Evolutionary conservation across 1,284 basidiomycete genomes (phyloP).

Genomic region (Ceratobasidium sp.): DNA sequence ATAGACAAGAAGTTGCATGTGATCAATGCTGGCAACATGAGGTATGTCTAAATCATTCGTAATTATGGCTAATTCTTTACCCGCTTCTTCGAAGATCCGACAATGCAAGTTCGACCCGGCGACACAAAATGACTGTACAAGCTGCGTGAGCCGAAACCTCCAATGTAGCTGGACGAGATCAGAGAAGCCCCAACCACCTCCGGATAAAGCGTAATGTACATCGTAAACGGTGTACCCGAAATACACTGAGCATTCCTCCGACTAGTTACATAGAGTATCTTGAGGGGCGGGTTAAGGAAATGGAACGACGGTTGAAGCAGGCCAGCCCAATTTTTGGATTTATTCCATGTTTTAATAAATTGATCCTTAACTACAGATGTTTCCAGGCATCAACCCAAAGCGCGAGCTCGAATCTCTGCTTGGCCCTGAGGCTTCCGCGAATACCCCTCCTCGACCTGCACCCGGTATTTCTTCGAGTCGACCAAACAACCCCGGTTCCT

Average conservation of each 20-base stretch:
- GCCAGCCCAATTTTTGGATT: background rate
- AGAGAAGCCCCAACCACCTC: slow-evolving; percentile 6
- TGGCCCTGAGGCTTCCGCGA: background rate
- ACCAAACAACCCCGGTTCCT: background rate
- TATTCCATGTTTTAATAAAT: background rate
- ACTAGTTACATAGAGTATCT: slow-evolving; percentile 23
- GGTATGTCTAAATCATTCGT: background rate
- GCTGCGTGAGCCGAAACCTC: background rate
- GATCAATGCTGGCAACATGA: slow-evolving; percentile 2
- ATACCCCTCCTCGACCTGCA: background rate
- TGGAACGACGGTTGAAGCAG: background rate
- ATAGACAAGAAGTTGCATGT: background rate
- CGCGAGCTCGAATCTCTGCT: background rate
- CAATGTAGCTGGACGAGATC: slow-evolving; percentile 2
- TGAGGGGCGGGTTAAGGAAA: slow-evolving; percentile 5
- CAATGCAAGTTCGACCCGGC: slow-evolving; percentile 15
- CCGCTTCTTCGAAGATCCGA: background rate
- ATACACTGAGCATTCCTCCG: background rate
- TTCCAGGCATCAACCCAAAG: slow-evolving; percentile 22
- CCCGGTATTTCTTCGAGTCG: background rate
- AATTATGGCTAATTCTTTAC: background rate
- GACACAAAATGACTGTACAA: background rate
- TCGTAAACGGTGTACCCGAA: background rate
- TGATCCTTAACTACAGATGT: background rate
- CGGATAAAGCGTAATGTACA: slow-evolving; percentile 3